Evolutionary conservation across 2,329 filamentous ascomycete species (phyloP).

Genomic region (Colletotrichum sp.): DNA sequence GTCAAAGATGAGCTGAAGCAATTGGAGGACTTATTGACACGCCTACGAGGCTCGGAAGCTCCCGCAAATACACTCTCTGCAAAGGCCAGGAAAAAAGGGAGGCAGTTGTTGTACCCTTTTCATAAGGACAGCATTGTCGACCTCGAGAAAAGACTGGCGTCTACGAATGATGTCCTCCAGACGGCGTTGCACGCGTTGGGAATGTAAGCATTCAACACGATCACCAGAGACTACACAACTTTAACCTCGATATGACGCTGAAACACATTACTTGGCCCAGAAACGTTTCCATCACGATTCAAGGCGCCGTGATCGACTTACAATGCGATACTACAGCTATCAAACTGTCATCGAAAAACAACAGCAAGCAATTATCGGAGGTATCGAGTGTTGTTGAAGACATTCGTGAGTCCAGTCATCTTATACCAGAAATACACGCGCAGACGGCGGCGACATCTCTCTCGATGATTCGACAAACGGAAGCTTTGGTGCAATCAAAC

Average conservation of each 20-base stretch:
- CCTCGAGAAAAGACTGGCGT: background rate
- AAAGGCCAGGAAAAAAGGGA: background rate
- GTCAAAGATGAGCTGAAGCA: background rate
- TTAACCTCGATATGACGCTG: too few relatives aligned
- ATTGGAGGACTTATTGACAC: rapidly evolving
- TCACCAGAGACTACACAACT: too few relatives aligned
- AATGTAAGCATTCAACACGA: background rate
- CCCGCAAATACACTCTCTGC: background rate
- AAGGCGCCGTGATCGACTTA: background rate
- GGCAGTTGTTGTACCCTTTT: background rate
- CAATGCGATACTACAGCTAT: background rate
- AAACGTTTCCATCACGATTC: background rate
- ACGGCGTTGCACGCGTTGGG: background rate
- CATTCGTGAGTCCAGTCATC: background rate
- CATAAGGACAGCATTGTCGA: background rate
- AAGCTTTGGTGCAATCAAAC: background rate
- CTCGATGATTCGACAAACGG: background rate
- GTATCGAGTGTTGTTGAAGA: background rate
- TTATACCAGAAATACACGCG: background rate
- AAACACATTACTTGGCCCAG: background rate
- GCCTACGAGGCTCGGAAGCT: background rate
- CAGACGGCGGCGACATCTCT: background rate
- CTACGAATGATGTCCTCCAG: background rate
- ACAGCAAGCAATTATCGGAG: rapidly evolving
- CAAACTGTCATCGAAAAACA: rapidly evolving